These are phyloP conservation scores for Corniculantispora saksenae DNA, from an alignment of 2,329 filamentous ascomycete genomes.

Conservation along the genomic window DNA sequence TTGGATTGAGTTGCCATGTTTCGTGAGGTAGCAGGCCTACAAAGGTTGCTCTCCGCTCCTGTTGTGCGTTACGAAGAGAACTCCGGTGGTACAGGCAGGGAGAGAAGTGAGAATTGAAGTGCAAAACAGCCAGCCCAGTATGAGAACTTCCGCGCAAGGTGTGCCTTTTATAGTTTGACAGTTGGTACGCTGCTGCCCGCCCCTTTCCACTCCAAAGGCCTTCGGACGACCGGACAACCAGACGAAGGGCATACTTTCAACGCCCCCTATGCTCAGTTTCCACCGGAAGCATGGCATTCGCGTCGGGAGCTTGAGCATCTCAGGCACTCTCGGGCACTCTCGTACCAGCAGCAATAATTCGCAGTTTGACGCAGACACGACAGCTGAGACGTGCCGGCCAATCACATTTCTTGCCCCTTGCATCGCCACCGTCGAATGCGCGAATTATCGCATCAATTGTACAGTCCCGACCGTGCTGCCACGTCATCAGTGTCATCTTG, in stretches of 20 bases:
- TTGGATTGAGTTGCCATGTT: slow-evolving; percentile 4
- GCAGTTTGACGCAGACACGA: not conserved
- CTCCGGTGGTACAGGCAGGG: not conserved
- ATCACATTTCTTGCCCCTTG: no score
- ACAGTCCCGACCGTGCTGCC: not conserved
- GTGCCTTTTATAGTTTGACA: not conserved
- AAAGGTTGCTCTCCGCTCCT: not conserved
- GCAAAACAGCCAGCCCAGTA: not conserved
- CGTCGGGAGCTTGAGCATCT: not conserved
- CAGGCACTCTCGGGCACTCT: not conserved
- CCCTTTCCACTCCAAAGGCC: no score
- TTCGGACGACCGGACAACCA: not conserved
- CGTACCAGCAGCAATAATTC: not conserved
- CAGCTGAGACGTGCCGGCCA: not conserved
- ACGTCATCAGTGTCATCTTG: not conserved
- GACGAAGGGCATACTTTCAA: not conserved
- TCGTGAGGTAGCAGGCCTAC: not conserved
- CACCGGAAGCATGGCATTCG: not conserved
- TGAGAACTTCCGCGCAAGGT: not conserved
- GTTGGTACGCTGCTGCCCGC: not conserved
- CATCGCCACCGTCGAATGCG: not conserved
- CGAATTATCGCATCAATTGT: not conserved
- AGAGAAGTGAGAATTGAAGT: not conserved
- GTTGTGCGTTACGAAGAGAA: not conserved
- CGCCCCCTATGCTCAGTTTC: not conserved